Base-by-base conservation (phyloP, 768 basidiomycete genomes). In the Boletus bicolor region DNA sequence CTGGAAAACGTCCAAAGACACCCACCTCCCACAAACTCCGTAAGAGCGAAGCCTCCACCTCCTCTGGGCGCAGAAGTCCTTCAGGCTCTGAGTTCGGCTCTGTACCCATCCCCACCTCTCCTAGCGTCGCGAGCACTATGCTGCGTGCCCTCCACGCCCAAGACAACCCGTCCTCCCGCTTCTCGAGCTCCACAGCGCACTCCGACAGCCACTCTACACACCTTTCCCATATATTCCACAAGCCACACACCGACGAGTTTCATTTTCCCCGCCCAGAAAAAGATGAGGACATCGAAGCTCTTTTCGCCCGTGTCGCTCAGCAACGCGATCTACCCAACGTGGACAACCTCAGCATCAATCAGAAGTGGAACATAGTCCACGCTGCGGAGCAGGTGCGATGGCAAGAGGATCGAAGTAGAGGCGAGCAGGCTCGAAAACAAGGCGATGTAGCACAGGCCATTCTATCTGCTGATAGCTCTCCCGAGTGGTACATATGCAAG, bases 401-500 rank as follows among this genome's bases (percentile, higher is more conserved):
- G 86, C 83, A 82, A 62, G 84, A 87, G 45, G 85, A 86, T 62
- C 83, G 81, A 64, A 79, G 76, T 58, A 79, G 84, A 62, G 82
- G 85, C 58, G 83, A 84, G 53, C 83, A 85, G 62, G 72, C 77
- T 21, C 81, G 76, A 66, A 84, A 76, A 66, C 84, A 84, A 64
- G 75, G 74, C 7, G 87, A 88, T 58, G 67, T 77, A 4, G 84
- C 85, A 7, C 82, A 82, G 52, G 62, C 82, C 7, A 72, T 74
- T 7, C 69, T 78, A 21, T 79, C 83, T 21, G 72, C 82, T 21
- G 82, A 84, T 52, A 86, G 88, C 58, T 84, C 89, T 9, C 93
- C 95, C 1, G 90, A 97, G 69, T 97, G 89, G 89, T 98, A 93
- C 68, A 84, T 98, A 60, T 83, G 86, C 71, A 92, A 87, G 72